Percentiles rank a stretch among this genome's conserved stretches.
These are phyloP conservation scores for Spiraea crenata DNA, from an alignment of 331 rosid genomes.

Conservation along the genomic window DNA sequence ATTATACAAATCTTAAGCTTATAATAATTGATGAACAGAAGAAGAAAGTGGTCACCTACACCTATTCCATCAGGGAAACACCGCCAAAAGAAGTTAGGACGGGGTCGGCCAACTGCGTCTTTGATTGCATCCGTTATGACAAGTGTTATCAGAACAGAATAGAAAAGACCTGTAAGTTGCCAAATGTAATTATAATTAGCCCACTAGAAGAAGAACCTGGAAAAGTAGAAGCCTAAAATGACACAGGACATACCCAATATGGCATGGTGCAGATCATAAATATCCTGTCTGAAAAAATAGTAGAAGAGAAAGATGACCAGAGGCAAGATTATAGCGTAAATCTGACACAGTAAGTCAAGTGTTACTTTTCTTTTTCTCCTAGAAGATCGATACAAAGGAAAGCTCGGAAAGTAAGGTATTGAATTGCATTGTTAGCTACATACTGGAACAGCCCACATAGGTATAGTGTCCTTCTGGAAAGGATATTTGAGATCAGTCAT, in stretches of 20 bases:
- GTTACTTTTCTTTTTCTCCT: background rate
- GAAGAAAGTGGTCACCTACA: constrained; percentile 9
- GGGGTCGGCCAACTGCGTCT: constrained; percentile 26
- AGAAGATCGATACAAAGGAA: too few relatives aligned
- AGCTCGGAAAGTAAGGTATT: background rate
- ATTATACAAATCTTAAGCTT: background rate
- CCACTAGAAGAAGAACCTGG: background rate
- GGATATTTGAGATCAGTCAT: constrained; percentile 20
- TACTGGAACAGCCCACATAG: constrained; percentile 25
- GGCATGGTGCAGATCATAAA: constrained; percentile 27
- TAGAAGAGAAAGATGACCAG: background rate
- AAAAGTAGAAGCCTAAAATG: background rate
- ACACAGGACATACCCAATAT: constrained; percentile 12
- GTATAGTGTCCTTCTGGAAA: constrained; percentile 16
- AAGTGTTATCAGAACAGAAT: constrained; percentile 14
- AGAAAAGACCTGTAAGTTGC: constrained; percentile 12
- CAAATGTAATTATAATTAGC: background rate
- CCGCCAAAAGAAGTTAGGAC: constrained; percentile 27
- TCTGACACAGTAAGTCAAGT: constrained; percentile 5
- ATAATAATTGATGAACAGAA: background rate
- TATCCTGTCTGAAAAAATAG: constrained; percentile 13
- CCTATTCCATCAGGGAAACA: constrained; percentile 26
- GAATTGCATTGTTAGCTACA: background rate
- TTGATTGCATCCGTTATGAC: constrained; percentile 29
- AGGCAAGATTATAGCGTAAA: constrained; percentile 17